Evolutionary conservation across 345 rosid species (phyloP), one percentile per base, ranked within the genome.

Genomic region (Anacardium occidentale): DNA sequence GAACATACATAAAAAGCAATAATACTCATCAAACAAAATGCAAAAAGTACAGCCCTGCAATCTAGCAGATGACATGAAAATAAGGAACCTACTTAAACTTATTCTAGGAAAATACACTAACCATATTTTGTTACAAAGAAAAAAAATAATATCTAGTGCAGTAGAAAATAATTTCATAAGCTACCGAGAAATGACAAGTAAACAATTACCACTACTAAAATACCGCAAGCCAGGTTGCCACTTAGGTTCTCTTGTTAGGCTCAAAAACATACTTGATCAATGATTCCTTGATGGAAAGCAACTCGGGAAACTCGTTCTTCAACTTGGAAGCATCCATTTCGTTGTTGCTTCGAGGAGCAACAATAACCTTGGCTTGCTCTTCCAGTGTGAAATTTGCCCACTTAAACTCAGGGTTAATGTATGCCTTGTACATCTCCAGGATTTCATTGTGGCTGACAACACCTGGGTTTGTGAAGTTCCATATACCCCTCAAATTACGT

Each of bases 401-500:
- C 75, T 82, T 75, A 74, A 91, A 93, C 8, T 40, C 69, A 0
- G 95, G 91, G 76, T 93, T 81, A 0, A 93, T 91, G 77, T 93
- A 93, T 2, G 59, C 77, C 88, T 89, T 89, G 91, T 93, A 93
- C 98, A 93, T 93, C 87, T 93, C 93, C 78, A 93, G 86, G 62
- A 93, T 91, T 84, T 91, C 97, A 62, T 93, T 93, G 73, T 91
- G 98, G 77, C 98, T 91, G 69, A 89, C 93, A 26, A 78, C 98
- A 62, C 95, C 97, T 3, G 98, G 97, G 79, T 91, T 93, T 32
- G 97, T 93, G 86, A 93, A 93, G 84, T 93, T 93, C 97, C 97
- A 93, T 61, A 89, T 85, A 0, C 98, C 97, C 74, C 76, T 82
- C 75, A 91, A 78, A 85, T 93, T 91, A 71, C 95, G 82, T 77